A percentile compares a stretch with the other conserved stretches of the same genome.
These are phyloP conservation scores for Tolypocladium amazonense DNA, from an alignment of 2,329 filamentous ascomycete species.

Conservation along the genomic window DNA sequence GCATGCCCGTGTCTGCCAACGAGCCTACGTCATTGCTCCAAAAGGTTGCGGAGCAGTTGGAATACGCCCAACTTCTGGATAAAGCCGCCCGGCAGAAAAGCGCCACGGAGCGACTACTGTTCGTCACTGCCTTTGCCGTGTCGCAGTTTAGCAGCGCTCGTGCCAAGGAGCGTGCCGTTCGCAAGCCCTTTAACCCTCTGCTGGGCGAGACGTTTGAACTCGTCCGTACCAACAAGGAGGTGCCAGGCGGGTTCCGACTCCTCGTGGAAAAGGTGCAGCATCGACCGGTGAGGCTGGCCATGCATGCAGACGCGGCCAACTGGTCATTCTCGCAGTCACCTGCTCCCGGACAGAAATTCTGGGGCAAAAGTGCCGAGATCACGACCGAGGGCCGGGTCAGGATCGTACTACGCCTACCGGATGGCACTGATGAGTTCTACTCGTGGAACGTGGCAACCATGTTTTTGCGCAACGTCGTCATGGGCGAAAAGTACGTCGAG, in stretches of 20 bases:
- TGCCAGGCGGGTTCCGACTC: conserved; percentile 68
- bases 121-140: conserved; percentile 83
- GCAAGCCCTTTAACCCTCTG: conserved; percentile 96
- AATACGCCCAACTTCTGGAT: conserved; percentile 81
- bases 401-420: conserved; percentile 54
- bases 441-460: conserved; percentile 82
- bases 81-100: conserved; percentile 54
- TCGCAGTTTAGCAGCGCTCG: conserved; percentile 74
- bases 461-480: conserved; percentile 91
- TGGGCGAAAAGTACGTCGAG: conserved; percentile 96
- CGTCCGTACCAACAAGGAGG: conserved; percentile 68
- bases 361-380: conserved; percentile 93
- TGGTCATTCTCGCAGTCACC: conserved; percentile 88
- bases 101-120: conserved; percentile 61
- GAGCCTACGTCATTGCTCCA: conserved; percentile 85
- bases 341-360: conserved; percentile 90
- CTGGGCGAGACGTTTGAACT: conserved; percentile 94
- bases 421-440: conserved; percentile 69
- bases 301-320: conserved; percentile 74
- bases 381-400: conserved; percentile 83
- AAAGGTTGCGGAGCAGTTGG: conserved; percentile 78
- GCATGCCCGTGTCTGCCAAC: conserved; percentile 95
- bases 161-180: conserved; percentile 80
- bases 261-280: conserved; percentile 95
- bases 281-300: conserved; percentile 82